phyloP scores from a whole-genome alignment of 208 protist genomes.

The Crithidia acanthocephali region DNA sequence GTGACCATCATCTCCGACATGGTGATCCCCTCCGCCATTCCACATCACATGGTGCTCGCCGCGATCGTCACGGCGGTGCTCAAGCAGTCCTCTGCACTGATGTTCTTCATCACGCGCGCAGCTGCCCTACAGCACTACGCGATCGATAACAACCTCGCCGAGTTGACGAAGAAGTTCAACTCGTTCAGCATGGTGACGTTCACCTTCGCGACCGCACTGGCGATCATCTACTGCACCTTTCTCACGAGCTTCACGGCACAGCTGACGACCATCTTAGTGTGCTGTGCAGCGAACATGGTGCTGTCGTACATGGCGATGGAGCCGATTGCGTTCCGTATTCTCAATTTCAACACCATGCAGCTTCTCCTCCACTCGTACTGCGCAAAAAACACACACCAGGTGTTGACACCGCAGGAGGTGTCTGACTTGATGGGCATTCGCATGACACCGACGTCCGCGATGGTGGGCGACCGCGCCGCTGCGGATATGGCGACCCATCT shows the following conservation, averaged over 20 bases:
- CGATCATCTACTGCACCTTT: constrained; percentile 74
- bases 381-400: constrained; percentile 15
- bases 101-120: constrained; percentile 84
- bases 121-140: constrained; percentile 85
- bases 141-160: constrained; percentile 75
- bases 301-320: constrained; percentile 65
- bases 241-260: constrained; percentile 70
- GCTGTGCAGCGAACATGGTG: constrained; percentile 64
- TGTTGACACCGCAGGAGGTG: constrained; percentile 63
- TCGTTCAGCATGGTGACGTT: constrained; percentile 87
- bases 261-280: constrained; percentile 67
- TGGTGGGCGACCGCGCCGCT: constrained; percentile 9
- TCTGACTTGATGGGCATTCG: constrained; percentile 56
- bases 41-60: constrained; percentile 62
- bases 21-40: constrained; percentile 65
- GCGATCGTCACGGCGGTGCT: constrained; percentile 70
- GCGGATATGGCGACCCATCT: constrained; percentile 37
- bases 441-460: constrained; percentile 40
- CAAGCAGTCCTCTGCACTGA: constrained; percentile 82
- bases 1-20: constrained; percentile 80
- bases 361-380: constrained; percentile 57
- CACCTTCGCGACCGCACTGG: constrained; percentile 73
- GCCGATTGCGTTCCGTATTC: constrained; percentile 73
- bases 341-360: constrained; percentile 69
- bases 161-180: constrained; percentile 91